Evolutionary conservation across 176 grass and related monocot genomes (phyloP).

Genomic region (Zoysia japonica): DNA sequence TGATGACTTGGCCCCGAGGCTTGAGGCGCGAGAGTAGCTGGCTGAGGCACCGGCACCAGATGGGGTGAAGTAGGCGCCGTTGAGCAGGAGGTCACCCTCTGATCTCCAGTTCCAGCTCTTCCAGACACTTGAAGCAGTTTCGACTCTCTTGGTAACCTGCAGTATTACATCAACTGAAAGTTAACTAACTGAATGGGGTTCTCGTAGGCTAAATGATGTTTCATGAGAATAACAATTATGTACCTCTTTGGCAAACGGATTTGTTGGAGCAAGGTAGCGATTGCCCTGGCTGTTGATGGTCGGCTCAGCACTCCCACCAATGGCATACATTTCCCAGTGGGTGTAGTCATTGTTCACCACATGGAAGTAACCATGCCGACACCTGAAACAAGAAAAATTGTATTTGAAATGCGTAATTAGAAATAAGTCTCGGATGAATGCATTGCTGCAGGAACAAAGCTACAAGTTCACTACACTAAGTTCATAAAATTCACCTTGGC

Average conservation of each 20-base stretch:
- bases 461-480: neutral
- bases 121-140: constrained; percentile 51
- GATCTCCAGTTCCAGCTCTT: constrained; percentile 93
- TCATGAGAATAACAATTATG: neutral
- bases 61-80: constrained; percentile 82
- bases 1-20: constrained; percentile 85
- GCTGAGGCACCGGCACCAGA: constrained; percentile 71
- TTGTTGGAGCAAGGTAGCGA: constrained; percentile 60
- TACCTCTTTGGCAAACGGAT: constrained; percentile 66
- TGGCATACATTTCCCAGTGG: constrained; percentile 76
- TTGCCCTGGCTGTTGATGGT: constrained; percentile 79
- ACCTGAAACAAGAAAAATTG: constrained; percentile 31
- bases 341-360: constrained; percentile 79
- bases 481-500: constrained; percentile 51
- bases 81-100: constrained; percentile 75
- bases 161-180: neutral
- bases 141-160: constrained; percentile 81
- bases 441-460: neutral
- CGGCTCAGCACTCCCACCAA: constrained; percentile 60
- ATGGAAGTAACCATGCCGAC: constrained; percentile 72
- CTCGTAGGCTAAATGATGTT: neutral
- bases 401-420: neutral
- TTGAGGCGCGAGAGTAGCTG: constrained; percentile 81
- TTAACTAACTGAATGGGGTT: neutral
- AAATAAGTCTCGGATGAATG: neutral